Percentiles rank a stretch among this genome's conserved stretches.
Evolutionary conservation across 2,329 filamentous ascomycete species (phyloP).

Genomic region (Fusarium duplospermum): DNA sequence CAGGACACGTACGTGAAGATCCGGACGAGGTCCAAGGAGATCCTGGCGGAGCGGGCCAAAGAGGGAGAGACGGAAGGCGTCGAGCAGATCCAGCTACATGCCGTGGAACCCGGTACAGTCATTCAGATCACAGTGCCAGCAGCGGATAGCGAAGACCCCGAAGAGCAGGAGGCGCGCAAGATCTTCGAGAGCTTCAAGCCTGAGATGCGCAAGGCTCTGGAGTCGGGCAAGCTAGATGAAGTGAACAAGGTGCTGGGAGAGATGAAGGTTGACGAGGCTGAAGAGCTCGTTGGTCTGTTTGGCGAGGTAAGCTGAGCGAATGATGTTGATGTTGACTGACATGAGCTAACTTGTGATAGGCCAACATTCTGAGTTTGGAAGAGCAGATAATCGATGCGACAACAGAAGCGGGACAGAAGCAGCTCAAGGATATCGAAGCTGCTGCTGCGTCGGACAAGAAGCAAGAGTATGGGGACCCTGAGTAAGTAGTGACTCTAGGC

Average conservation of each 20-base stretch:
- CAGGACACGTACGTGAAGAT: constrained; percentile 88
- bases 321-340: neutral
- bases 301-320: constrained; percentile 67
- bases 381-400: constrained; percentile 96
- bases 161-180: constrained; percentile 71
- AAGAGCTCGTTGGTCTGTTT: constrained; percentile 84
- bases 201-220: constrained; percentile 83
- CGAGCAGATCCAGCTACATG: constrained; percentile 97
- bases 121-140: constrained; percentile 90
- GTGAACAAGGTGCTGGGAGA: constrained; percentile 74
- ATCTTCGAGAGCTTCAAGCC: constrained; percentile 88
- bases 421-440: constrained; percentile 79
- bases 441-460: constrained; percentile 48
- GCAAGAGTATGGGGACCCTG: constrained; percentile 51
- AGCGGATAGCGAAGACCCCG: constrained; percentile 73
- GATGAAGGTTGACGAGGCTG: constrained; percentile 89
- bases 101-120: constrained; percentile 90
- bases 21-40: constrained; percentile 78
- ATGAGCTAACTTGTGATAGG: constrained; percentile 56
- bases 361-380: constrained; percentile 90
- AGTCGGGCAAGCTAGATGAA: constrained; percentile 85
- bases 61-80: constrained; percentile 73
- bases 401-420: constrained; percentile 84
- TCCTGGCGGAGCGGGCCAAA: constrained; percentile 66
- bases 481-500: constrained; percentile 44